Base-by-base conservation (phyloP, 768 basidiomycete genomes). In the Neoboletus brunneissimus region DNA sequence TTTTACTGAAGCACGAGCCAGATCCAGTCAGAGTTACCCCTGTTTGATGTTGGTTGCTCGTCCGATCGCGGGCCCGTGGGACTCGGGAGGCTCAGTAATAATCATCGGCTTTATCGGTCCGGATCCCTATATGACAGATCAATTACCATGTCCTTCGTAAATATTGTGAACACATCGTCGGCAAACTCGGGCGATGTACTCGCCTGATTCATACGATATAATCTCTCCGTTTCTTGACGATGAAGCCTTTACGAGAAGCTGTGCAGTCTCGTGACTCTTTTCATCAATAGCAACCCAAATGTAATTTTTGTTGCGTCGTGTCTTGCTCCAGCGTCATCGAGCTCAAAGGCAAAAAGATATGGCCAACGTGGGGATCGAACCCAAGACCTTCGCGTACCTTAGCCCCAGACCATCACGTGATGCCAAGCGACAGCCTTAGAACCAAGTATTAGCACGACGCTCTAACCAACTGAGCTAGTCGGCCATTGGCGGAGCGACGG, bases 401-500 rank as follows among this genome's bases (percentile, higher is more conserved):
- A 20, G 34, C 10, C 3, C 50, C 2, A 45, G 55, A 52, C 25
- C 7, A 12, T 40, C 25, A n/a, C 42, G 1, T 5, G 34, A 9
- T 37, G 3, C 1, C 11, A 22, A 46, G 20, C 0, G 3, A 53
- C 42, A 20, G 4, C 32, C 53, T 20, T 4, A 1, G 13, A 38
- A 34, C 51, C 8, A 53, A 58, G 61, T 70, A 72, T 66, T 88
- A 89, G 87, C 84, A 87, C 87, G 83, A 88, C 87, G 87, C 88
- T 89, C 88, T 89, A 89, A 89, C 88, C 88, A 89, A 77, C 88
- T 90, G 88, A 90, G 88, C 88, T 88, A 89, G 85, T 83, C 87
- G 86, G 87, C 87, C 87, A 0, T 48, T 27, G 25, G 4, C 20
- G n/a, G 11, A 2, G 18, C n/a, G 7, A 4, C 0, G 0, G 0